phyloP scores from a whole-genome alignment of 2,329 filamentous ascomycete species.

The Hypoxylon sp. region DNA sequence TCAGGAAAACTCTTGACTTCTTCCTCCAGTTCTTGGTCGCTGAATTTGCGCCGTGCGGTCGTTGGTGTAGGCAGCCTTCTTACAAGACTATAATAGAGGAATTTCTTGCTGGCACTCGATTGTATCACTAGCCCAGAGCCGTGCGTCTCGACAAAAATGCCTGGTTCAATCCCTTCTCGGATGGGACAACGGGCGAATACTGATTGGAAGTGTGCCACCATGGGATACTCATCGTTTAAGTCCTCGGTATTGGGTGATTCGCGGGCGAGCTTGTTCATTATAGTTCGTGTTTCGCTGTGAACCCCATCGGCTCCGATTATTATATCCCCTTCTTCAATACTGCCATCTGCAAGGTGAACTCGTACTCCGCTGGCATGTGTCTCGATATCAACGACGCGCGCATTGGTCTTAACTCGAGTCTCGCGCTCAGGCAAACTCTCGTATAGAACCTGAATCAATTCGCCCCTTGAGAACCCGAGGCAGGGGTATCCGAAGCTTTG shows the following conservation, averaged over 20 bases:
- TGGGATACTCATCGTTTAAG: neutral
- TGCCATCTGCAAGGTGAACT: conserved; percentile 46
- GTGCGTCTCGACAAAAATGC: conserved; percentile 18
- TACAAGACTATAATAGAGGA: conserved; percentile 34
- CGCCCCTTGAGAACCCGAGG: conserved; percentile 40
- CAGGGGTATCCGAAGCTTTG: conserved; percentile 14
- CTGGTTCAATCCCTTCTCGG: neutral
- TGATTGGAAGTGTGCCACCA: conserved; percentile 8
- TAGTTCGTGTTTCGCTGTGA: conserved; percentile 42
- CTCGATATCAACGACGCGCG: conserved; percentile 42
- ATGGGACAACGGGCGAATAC: neutral
- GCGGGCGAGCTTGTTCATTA: conserved; percentile 36
- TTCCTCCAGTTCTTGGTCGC: conserved; percentile 31
- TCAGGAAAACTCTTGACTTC: conserved; percentile 36
- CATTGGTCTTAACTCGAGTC: conserved; percentile 38
- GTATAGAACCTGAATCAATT: conserved; percentile 45
- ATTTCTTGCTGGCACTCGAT: conserved; percentile 17
- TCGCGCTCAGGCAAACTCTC: conserved; percentile 39
- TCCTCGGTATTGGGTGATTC: neutral
- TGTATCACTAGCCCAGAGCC: conserved; percentile 38
- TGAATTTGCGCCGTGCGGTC: conserved; percentile 29
- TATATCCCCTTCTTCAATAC: conserved; percentile 43
- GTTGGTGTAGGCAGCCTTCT: conserved; percentile 23
- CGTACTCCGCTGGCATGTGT: conserved; percentile 41
- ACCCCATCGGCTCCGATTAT: conserved; percentile 49